Evolutionary conservation across 805 yeast genomes (phyloP), one percentile per base, ranked within the genome.

Genomic region (Teunomyces panamensis): DNA sequence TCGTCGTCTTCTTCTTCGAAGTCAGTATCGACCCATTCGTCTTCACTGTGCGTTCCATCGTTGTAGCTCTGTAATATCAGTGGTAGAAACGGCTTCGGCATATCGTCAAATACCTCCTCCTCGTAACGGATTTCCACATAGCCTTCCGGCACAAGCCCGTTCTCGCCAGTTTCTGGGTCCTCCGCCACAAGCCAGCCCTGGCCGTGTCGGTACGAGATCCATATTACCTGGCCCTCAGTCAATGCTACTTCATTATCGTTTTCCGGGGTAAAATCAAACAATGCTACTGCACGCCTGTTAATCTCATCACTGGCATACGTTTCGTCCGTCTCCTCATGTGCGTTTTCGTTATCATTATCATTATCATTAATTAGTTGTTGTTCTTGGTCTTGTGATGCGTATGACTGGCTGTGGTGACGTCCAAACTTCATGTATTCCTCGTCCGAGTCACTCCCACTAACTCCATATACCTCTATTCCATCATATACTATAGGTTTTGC

Each of bases 161-260:
- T 87, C 52, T 84, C 86, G 1, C 89, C 89, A 2, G 86, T 77
- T 26, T 60, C 74, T 1, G 88, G 85, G 58, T 89, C 90, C 56
- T 81, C 83, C 0, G 97, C 98, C 44, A 94, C 97, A 3, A 94
- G 77, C 99, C 99, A 94, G 6, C 99, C 99, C 64, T 92, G 97
- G 24, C 98, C 98, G 64, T 92, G 96, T 48, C 95, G 81, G 64
- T 91, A 92, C 49, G 85, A 82, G 28, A 94, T 86, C 80, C 90
- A 85, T 2, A 94, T 81, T 10, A 81, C 65, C 66, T 94, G 97
- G 30, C 96, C 96, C 57, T 86, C 95, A 10, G 60, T 67, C 29
- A 94, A 69, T 9, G 77, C 80, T 39, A 91, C 80, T 60, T 94
- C 99, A 65, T 94, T 94, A 57, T 89, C 96, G 64, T 94, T 94